Percentiles rank a stretch among this genome's conserved stretches.
phyloP scores from a whole-genome alignment of 305 asterid genomes.

The Fraxinus velutina region DNA sequence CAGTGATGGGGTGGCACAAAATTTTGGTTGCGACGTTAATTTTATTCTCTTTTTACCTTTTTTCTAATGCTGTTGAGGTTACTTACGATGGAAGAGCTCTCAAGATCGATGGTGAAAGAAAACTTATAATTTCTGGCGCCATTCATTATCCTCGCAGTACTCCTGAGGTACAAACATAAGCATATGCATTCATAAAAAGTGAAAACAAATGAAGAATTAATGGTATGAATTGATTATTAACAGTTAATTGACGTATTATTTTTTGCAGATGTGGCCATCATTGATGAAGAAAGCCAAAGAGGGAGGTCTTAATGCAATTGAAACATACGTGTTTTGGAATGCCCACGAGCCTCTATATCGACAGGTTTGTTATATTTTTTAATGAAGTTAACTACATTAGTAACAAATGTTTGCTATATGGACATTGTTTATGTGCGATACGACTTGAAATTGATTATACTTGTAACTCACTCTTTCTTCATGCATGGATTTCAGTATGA shows the following conservation, averaged over 20 bases:
- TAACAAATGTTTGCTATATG: background rate
- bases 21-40: background rate
- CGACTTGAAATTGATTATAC: background rate
- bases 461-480: background rate
- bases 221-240: background rate
- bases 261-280: constrained; percentile 47
- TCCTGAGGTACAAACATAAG: constrained; percentile 14
- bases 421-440: background rate
- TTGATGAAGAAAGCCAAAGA: constrained; percentile 44
- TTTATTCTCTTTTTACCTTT: background rate
- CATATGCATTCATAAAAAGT: background rate
- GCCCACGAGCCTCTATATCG: constrained; percentile 43
- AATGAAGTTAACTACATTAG: background rate
- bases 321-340: constrained; percentile 54
- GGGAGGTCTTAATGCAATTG: constrained; percentile 46
- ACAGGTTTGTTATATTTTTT: constrained; percentile 18
- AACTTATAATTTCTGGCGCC: constrained; percentile 29
- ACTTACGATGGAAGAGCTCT: constrained; percentile 27
- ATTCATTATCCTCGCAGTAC: constrained; percentile 40
- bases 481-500: constrained; percentile 27
- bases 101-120: constrained; percentile 28
- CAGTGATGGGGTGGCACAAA: background rate
- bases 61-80: constrained; percentile 12
- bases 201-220: background rate
- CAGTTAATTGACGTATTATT: background rate